These are phyloP conservation scores for Monosporascus cannonballus DNA, from an alignment of 2,329 filamentous ascomycete genomes.

Conservation along the genomic window DNA sequence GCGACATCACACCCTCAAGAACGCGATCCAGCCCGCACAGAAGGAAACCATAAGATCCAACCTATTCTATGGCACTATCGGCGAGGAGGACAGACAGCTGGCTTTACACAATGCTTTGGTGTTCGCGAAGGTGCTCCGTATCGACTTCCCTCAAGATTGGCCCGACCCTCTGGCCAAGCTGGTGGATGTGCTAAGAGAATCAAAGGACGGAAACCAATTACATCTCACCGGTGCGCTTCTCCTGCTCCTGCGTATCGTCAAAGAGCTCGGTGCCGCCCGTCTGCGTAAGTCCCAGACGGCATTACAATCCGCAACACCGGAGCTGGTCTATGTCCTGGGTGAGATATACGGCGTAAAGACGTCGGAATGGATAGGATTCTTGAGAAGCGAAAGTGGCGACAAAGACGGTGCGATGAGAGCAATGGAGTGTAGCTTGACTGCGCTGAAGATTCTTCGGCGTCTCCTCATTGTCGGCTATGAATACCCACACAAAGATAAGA, in stretches of 20 bases:
- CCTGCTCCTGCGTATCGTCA: slow-evolving; percentile 78
- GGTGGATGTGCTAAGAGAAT: slow-evolving; percentile 57
- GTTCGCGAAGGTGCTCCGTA: slow-evolving; percentile 78
- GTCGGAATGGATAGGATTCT: slow-evolving; percentile 57
- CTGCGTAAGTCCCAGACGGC: slow-evolving; percentile 68
- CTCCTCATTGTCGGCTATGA: slow-evolving; percentile 79
- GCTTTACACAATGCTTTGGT: slow-evolving; percentile 85
- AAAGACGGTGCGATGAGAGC: slow-evolving; percentile 53
- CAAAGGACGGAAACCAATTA: slow-evolving; percentile 51
- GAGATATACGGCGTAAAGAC: slow-evolving; percentile 74
- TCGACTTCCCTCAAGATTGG: slow-evolving; percentile 89
- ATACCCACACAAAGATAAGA: slow-evolving; percentile 69
- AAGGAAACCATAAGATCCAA: slow-evolving; percentile 70
- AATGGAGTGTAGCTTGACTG: slow-evolving; percentile 70
- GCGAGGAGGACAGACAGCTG: slow-evolving; percentile 68
- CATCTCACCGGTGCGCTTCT: slow-evolving; percentile 68
- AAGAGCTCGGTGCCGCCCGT: slow-evolving; percentile 79
- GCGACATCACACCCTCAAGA: slow-evolving; percentile 58
- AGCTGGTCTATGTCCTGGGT: slow-evolving; percentile 74
- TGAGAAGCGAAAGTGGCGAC: slow-evolving; percentile 52
- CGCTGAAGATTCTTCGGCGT: slow-evolving; percentile 74
- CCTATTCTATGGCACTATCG: slow-evolving; percentile 69
- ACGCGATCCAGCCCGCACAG: slow-evolving; percentile 67
- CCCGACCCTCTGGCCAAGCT: slow-evolving; percentile 55
- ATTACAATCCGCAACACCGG: slow-evolving; percentile 72